Evolutionary conservation across 768 basidiomycete species (phyloP).

Genomic region (Phylloporus sp.): DNA sequence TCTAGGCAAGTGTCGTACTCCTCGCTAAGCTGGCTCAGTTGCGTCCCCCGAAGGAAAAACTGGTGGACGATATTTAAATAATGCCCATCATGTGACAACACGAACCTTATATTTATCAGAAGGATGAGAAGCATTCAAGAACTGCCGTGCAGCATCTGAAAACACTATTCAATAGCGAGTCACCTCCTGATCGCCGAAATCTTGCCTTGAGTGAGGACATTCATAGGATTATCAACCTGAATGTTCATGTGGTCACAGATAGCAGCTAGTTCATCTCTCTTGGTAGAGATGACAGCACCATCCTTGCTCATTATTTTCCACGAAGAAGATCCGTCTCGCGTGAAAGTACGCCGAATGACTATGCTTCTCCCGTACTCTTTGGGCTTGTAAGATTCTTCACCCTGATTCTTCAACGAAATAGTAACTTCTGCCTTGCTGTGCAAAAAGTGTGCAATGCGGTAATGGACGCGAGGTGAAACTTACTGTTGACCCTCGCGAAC

Average conservation of each 20-base stretch:
- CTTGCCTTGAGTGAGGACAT: conserved; percentile 81
- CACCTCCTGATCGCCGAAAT: neutral
- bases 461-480: conserved; percentile 13
- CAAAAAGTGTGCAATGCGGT: conserved; percentile 28
- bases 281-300: conserved; percentile 63
- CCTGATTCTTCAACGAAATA: conserved; percentile 83
- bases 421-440: conserved; percentile 58
- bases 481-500: conserved; percentile 82
- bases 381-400: conserved; percentile 83
- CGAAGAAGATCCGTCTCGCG: conserved; percentile 64
- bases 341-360: conserved; percentile 76
- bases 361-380: conserved; percentile 87
- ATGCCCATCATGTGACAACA: neutral
- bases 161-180: neutral
- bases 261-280: conserved; percentile 78
- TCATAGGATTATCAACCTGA: conserved; percentile 95
- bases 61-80: conserved; percentile 27
- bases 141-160: conserved; percentile 50
- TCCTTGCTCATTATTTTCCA: conserved; percentile 83
- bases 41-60: conserved; percentile 95
- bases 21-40: conserved; percentile 79
- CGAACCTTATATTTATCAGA: conserved; percentile 85
- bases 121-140: conserved; percentile 78
- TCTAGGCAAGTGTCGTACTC: conserved; percentile 78
- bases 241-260: conserved; percentile 97